A percentile compares a stretch with the other conserved stretches of the same genome.
Conservation (phyloP, 176 grass and related monocot species). For the Oropetium thomaeum region DNA sequence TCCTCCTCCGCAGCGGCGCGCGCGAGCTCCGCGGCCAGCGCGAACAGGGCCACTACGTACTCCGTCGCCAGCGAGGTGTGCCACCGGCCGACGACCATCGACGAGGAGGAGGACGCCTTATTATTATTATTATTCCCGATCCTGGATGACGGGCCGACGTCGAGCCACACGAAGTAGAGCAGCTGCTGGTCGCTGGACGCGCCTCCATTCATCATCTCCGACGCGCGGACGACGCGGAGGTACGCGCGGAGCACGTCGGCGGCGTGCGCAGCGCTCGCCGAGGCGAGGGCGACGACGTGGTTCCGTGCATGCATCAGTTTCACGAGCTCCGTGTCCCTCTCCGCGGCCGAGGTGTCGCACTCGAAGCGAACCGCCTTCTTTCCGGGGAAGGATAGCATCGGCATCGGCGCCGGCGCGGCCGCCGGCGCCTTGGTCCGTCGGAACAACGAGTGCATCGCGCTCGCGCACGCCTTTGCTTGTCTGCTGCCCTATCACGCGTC, state of each 20-base stretch:
- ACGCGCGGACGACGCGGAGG: slow-evolving; percentile 36
- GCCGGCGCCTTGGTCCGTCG: slow-evolving; percentile 10
- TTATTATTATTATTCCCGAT: background rate
- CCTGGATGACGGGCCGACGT: too few species aligned
- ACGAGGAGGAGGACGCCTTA: background rate
- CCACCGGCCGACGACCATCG: background rate
- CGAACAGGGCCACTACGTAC: slow-evolving; percentile 47
- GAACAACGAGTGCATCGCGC: slow-evolving; percentile 20
- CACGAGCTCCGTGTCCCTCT: slow-evolving; percentile 35
- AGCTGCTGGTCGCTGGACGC: background rate
- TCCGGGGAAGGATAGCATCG: slow-evolving; percentile 59
- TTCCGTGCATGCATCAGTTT: slow-evolving; percentile 1
- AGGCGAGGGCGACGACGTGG: slow-evolving; percentile 22
- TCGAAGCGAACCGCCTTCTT: slow-evolving; percentile 38
- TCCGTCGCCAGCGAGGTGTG: slow-evolving; percentile 49
- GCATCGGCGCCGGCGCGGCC: slow-evolving; percentile 18
- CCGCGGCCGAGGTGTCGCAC: slow-evolving; percentile 5
- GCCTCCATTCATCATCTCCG: background rate
- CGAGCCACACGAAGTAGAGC: slow-evolving; percentile 55
- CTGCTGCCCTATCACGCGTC: background rate
- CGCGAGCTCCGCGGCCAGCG: slow-evolving; percentile 39
- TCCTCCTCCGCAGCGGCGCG: slow-evolving; percentile 45
- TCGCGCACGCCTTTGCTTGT: background rate
- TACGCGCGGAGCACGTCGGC: slow-evolving; percentile 43
- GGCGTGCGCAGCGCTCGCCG: background rate